phyloP scores from a whole-genome alignment of 139 green algal genomes.

The Spirogloea muscicola region DNA sequence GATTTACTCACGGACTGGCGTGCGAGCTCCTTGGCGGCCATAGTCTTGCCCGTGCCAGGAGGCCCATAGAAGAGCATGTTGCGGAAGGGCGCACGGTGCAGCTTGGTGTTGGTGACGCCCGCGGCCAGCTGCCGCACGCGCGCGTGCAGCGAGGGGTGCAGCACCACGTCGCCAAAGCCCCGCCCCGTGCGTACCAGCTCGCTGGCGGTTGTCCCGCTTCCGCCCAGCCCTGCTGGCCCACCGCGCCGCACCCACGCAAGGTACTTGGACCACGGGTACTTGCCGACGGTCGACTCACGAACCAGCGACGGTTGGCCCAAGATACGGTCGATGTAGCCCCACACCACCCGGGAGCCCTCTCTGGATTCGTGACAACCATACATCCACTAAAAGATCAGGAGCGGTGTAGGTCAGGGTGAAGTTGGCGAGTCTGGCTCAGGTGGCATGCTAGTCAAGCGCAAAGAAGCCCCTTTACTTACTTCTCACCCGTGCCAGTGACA shows the following conservation, averaged over 20 bases:
- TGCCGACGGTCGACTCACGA: slow-evolving; percentile 62
- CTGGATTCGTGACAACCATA: background rate
- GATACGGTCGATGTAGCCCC: slow-evolving; percentile 46
- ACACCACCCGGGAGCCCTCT: slow-evolving; percentile 32
- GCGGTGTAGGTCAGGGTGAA: too few species aligned
- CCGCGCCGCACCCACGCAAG: background rate
- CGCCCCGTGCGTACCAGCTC: slow-evolving; percentile 7
- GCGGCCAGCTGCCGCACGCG: slow-evolving; percentile 81
- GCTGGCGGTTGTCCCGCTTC: slow-evolving; percentile 12
- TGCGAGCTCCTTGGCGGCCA: slow-evolving; percentile 93
- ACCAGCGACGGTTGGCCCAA: slow-evolving; percentile 58
- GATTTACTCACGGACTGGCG: slow-evolving; percentile 60
- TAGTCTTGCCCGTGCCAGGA: slow-evolving; percentile 82
- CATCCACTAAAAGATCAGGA: too few species aligned
- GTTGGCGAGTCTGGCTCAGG: too few species aligned
- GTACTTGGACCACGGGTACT: slow-evolving; percentile 35
- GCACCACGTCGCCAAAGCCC: slow-evolving; percentile 79
- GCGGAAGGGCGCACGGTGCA: slow-evolving; percentile 87
- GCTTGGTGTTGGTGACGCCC: slow-evolving; percentile 84
- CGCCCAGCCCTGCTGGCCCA: too few species aligned
- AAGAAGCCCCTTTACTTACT: too few species aligned
- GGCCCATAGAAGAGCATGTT: slow-evolving; percentile 78
- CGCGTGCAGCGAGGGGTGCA: slow-evolving; percentile 72
- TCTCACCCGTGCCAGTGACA: too few species aligned
- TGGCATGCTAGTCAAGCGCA: too few species aligned